A percentile compares a stretch with the other conserved stretches of the same genome.
phyloP scores from a whole-genome alignment of 352 stramenopile genomes.

The Phytophthora foliorum region DNA sequence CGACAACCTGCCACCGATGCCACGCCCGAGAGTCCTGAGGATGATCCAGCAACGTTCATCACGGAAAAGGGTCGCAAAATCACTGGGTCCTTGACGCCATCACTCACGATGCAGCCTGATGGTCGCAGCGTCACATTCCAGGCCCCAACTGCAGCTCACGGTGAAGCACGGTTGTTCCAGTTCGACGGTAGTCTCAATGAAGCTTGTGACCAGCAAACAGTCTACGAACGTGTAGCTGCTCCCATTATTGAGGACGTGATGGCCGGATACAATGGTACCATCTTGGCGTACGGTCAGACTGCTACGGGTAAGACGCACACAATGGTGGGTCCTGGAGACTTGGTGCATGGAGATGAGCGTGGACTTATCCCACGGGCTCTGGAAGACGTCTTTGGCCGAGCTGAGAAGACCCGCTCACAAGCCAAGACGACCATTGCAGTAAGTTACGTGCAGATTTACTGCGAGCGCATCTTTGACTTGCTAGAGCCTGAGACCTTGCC shows the following conservation, averaged over 20 bases:
- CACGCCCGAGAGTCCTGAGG: conserved; percentile 27
- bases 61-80: conserved; percentile 62
- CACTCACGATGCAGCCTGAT: conserved; percentile 42
- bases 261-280: conserved; percentile 73
- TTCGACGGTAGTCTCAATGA: conserved; percentile 70
- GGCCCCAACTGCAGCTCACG: conserved; percentile 26
- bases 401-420: conserved; percentile 36
- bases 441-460: conserved; percentile 88
- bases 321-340: conserved; percentile 64
- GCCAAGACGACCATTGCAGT: conserved; percentile 60
- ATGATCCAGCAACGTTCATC: conserved; percentile 61
- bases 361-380: conserved; percentile 73
- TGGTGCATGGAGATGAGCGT: conserved; percentile 42
- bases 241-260: conserved; percentile 73
- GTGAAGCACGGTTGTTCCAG: conserved; percentile 54
- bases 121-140: conserved; percentile 43
- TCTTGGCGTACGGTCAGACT: conserved; percentile 78
- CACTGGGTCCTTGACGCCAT: conserved; percentile 26
- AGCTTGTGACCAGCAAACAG: conserved; percentile 46
- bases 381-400: conserved; percentile 63
- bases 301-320: conserved; percentile 77
- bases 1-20: conserved; percentile 30
- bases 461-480: conserved; percentile 81
- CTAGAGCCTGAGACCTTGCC: conserved; percentile 52
- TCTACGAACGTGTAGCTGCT: conserved; percentile 62